Evolutionary conservation across 2,329 filamentous ascomycete species (phyloP), one percentile per base, ranked within the genome.

Genomic region (Epichloe amarillans): DNA sequence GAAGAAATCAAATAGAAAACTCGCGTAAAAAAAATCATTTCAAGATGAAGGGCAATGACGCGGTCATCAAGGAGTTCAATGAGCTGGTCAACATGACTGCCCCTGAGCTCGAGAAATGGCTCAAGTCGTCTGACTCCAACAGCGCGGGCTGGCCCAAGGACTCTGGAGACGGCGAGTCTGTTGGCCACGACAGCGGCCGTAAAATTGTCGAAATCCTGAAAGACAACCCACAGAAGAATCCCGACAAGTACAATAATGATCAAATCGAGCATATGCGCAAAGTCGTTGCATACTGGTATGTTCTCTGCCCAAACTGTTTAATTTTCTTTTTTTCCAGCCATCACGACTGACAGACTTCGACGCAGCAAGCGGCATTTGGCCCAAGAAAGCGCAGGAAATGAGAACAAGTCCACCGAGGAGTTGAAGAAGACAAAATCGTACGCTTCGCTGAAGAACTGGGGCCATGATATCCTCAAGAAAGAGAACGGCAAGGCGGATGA

Each of bases 21-120:
- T 2, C 3, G 14, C 4, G n/a, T 2, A 47, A 17, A 23, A 47
- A 17, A 23, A 23, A 7, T 26, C 11, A 6, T n/a, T 12, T 41
- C 50, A 52, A 35, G 26, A 62, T 60, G 50, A 60, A 61, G 51
- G 53, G 56, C 30, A 56, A 54, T 30, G 57, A 62, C 2, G 60
- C 64, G 35, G 62, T 66, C 39, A 61, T 66, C 54, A 72, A 74
- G 47, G 80, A 84, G 60, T 85, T 83, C 70, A 83, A 84, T 54
- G 71, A 77, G 39, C 64, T 83, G 45, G 79, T 84, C 62, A 84
- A 84, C 63, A 84, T 85, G 80, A 74, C 71, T 11, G 69, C 79
- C 2, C 62, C 70, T 2, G 80, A 84, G 55, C 71, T 85, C 15
- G 72, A 80, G 57, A 68, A 72, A 23, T 84, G 81, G 82, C 72